These are phyloP conservation scores for Penicillium canescens DNA, from an alignment of 495 filamentous ascomycete genomes.

Conservation along the genomic window DNA sequence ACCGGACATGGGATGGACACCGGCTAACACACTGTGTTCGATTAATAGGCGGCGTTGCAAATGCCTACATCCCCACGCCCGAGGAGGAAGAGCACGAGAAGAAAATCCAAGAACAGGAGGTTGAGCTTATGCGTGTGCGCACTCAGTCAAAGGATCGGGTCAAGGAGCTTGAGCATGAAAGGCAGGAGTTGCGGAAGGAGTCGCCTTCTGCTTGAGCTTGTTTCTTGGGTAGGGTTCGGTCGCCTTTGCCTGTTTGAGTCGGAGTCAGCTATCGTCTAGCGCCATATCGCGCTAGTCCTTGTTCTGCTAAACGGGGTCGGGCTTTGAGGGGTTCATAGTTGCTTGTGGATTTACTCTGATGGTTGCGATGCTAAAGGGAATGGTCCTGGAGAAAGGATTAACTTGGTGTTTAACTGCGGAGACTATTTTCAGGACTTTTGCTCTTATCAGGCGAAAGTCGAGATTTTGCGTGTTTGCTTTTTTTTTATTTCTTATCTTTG, in stretches of 20 bases:
- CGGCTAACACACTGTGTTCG: background rate
- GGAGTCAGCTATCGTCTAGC: too few species aligned
- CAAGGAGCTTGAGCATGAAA: conserved; percentile 34
- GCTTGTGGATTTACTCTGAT: background rate
- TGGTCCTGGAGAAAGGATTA: conserved; percentile 6
- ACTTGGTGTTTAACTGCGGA: conserved; percentile 17
- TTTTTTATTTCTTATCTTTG: conserved; percentile 11
- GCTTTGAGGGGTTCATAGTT: background rate
- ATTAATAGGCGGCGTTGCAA: conserved; percentile 41
- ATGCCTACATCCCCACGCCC: conserved; percentile 40
- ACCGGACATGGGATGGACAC: background rate
- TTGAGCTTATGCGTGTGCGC: conserved; percentile 37
- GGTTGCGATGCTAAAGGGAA: background rate
- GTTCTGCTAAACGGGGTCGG: too few species aligned
- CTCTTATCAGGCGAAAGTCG: background rate
- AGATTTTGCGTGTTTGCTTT: conserved; percentile 9
- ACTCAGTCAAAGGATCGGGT: conserved; percentile 39
- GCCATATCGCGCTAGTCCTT: too few species aligned
- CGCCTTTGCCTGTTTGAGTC: too few species aligned
- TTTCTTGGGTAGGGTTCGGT: background rate
- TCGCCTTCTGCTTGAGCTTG: conserved; percentile 15
- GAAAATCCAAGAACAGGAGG: conserved; percentile 33
- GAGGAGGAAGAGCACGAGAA: conserved; percentile 38
- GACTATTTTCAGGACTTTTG: conserved; percentile 10
- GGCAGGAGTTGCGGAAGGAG: conserved; percentile 25